A percentile compares a stretch with the other conserved stretches of the same genome.
Conservation (phyloP, 306 rosid genomes). For the Rosa multiflora region DNA sequence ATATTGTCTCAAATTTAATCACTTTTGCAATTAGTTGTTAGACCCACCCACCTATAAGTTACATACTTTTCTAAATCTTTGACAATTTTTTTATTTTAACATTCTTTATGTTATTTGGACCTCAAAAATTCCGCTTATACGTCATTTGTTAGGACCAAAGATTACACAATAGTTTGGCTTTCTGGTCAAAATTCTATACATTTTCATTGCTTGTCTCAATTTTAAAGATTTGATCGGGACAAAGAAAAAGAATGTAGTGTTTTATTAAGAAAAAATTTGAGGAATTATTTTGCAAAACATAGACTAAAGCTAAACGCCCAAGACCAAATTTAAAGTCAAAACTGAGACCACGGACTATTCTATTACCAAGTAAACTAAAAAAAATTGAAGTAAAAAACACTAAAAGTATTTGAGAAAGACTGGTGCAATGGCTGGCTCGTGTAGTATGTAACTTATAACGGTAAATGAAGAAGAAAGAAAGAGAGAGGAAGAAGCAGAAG, state of each 20-base stretch:
- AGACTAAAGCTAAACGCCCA: not conserved
- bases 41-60: too few relatives aligned
- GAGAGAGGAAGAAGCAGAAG: conserved; percentile 8
- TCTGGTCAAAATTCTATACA: not conserved
- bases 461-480: not conserved
- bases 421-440: not conserved
- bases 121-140: not conserved
- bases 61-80: too few relatives aligned
- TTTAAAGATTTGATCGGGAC: not conserved
- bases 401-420: not conserved
- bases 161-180: not conserved
- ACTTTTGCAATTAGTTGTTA: too few relatives aligned
- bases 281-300: not conserved
- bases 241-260: not conserved
- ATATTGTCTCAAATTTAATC: not conserved
- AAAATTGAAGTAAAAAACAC: not conserved
- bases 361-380: conserved; percentile 2
- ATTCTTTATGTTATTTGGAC: too few relatives aligned
- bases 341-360: not conserved
- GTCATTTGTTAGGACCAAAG: too few relatives aligned
- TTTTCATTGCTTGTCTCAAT: not conserved
- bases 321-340: not conserved
- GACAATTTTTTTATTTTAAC: too few relatives aligned
- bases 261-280: not conserved
- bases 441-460: not conserved